phyloP scores from a whole-genome alignment of 257 asterid species.

The Scutellaria minor region DNA sequence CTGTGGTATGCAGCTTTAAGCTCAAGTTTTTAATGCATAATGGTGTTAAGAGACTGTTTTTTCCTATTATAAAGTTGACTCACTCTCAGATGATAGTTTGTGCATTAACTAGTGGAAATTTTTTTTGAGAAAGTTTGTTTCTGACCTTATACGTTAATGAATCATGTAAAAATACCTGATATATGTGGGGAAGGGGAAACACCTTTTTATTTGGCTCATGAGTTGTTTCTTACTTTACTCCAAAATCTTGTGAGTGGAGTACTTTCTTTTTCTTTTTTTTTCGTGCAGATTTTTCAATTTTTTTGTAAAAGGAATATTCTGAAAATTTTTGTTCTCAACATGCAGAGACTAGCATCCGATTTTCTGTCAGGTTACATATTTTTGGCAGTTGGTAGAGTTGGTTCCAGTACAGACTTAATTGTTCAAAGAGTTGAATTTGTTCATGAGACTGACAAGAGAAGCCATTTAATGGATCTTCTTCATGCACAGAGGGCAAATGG shows the following conservation, averaged over 20 bases:
- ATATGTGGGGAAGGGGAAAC: not conserved
- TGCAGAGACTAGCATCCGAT: slow-evolving; percentile 89
- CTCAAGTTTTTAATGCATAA: not conserved
- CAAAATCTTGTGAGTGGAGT: slow-evolving; percentile 9
- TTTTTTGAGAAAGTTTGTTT: not conserved
- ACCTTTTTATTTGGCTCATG: not conserved
- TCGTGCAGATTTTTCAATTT: not conserved
- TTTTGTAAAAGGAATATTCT: slow-evolving; percentile 15
- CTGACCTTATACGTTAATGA: not conserved
- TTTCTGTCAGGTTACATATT: slow-evolving; percentile 84
- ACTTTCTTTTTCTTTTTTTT: not conserved
- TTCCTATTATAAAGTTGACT: not conserved
- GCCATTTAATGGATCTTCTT: slow-evolving; percentile 89
- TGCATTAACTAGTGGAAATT: not conserved
- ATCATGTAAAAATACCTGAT: not conserved
- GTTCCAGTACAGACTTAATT: slow-evolving; percentile 86
- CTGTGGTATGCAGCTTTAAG: not conserved
- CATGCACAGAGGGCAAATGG: slow-evolving; percentile 77
- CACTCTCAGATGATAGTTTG: not conserved
- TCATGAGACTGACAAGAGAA: slow-evolving; percentile 81
- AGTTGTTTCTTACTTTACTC: slow-evolving; percentile 7
- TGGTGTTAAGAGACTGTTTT: not conserved
- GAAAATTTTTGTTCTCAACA: slow-evolving; percentile 18
- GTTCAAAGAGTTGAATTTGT: slow-evolving; percentile 92
- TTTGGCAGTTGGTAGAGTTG: slow-evolving; percentile 93